phyloP scores from a whole-genome alignment of 106 monocot genomes.

The Phalaenopsis aphrodite region DNA sequence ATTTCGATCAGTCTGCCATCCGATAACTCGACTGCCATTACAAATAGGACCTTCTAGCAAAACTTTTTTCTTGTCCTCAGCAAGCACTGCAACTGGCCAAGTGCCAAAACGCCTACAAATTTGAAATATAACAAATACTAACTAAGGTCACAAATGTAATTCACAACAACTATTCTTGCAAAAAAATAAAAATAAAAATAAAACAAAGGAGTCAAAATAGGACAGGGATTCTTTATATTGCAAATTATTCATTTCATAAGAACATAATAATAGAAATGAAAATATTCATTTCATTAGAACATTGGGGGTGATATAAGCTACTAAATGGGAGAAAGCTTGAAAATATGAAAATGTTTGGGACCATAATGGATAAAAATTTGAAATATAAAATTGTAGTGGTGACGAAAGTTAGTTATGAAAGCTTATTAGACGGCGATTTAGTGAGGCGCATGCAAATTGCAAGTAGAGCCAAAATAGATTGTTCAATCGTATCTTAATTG shows the following conservation, averaged over 20 bases:
- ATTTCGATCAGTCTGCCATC: slow-evolving; percentile 51
- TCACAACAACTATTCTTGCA: background rate
- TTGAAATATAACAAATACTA: background rate
- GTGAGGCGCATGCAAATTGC: too few species aligned
- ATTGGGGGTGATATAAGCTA: background rate
- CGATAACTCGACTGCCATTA: slow-evolving; percentile 50
- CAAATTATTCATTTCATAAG: too few species aligned
- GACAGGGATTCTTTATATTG: too few species aligned
- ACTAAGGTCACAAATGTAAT: background rate
- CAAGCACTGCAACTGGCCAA: slow-evolving; percentile 63
- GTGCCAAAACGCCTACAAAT: slow-evolving; percentile 47
- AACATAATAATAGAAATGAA: background rate
- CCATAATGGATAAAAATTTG: too few species aligned
- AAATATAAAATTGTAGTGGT: too few species aligned
- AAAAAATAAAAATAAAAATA: background rate
- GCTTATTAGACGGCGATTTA: too few species aligned
- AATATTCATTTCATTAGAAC: too few species aligned
- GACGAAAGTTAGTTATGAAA: too few species aligned
- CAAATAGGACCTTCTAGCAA: slow-evolving; percentile 60
- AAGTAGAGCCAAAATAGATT: too few species aligned
- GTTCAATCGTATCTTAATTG: too few species aligned
- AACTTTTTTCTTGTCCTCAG: slow-evolving; percentile 27
- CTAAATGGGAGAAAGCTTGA: background rate
- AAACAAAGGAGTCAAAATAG: too few species aligned
- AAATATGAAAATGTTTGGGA: too few species aligned